Evolutionary conservation across 192 early-diverging fungal species (phyloP).

Genomic region (Coemansia furcata): DNA sequence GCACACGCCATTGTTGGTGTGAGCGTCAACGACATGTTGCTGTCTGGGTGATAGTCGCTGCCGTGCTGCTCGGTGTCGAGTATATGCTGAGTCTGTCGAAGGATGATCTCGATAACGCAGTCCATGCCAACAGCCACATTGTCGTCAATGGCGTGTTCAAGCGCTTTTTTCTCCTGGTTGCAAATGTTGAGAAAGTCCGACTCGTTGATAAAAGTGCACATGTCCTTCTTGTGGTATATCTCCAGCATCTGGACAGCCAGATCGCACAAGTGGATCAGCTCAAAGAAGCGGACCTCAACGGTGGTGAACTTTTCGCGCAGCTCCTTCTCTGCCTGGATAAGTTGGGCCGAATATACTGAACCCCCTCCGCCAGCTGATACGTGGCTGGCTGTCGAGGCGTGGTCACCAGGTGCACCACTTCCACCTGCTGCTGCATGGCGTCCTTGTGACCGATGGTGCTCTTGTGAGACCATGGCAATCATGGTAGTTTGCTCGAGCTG

Average conservation of each 20-base stretch:
- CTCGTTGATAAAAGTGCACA: slow-evolving; percentile 83
- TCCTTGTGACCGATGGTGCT: slow-evolving; percentile 1
- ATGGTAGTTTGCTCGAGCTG: slow-evolving; percentile 37
- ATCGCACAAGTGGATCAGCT: slow-evolving; percentile 92
- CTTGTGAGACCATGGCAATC: slow-evolving; percentile 20
- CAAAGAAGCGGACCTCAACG: slow-evolving; percentile 80
- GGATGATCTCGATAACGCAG: slow-evolving; percentile 81
- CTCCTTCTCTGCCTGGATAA: slow-evolving; percentile 31
- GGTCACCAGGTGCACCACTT: background rate
- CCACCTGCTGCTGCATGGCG: background rate
- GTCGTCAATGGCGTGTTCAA: slow-evolving; percentile 87
- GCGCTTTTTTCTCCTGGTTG: slow-evolving; percentile 87
- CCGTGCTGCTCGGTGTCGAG: slow-evolving; percentile 66
- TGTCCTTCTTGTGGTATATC: slow-evolving; percentile 87
- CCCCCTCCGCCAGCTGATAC: slow-evolving; percentile 46
- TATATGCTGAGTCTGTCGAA: slow-evolving; percentile 83
- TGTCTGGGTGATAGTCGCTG: slow-evolving; percentile 74
- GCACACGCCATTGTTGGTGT: slow-evolving; percentile 83
- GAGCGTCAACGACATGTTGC: slow-evolving; percentile 57
- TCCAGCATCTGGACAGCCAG: slow-evolving; percentile 92
- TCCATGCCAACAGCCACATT: slow-evolving; percentile 91
- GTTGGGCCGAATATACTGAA: slow-evolving; percentile 52
- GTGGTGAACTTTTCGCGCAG: slow-evolving; percentile 56
- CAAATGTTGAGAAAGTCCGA: slow-evolving; percentile 87
- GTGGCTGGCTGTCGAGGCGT: background rate